A percentile compares a stretch with the other conserved stretches of the same genome.
Conservation (phyloP, 2,329 filamentous ascomycete species). For the Ceratocystis alfenasii region DNA sequence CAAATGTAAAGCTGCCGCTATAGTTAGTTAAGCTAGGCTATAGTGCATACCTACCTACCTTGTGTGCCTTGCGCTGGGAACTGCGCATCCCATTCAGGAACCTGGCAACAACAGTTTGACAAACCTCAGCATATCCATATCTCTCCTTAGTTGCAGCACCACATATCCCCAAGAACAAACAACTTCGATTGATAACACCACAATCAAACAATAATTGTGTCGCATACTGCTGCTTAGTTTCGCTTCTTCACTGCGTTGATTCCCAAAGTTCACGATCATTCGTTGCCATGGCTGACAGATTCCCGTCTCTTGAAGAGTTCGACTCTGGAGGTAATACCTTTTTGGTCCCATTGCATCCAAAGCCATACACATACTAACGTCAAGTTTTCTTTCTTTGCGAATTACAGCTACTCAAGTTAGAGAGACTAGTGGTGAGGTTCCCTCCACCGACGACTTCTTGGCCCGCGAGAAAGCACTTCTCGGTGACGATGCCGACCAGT, state of each 20-base stretch:
- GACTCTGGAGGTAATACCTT: slow-evolving; percentile 45
- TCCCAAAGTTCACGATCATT: background rate
- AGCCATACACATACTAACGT: background rate
- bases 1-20: background rate
- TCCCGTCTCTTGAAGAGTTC: slow-evolving; percentile 69
- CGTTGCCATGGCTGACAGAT: slow-evolving; percentile 57
- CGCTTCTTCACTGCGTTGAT: background rate
- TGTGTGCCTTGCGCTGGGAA: slow-evolving; percentile 1
- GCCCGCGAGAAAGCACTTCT: slow-evolving; percentile 80
- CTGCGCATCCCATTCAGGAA: slow-evolving; percentile 15
- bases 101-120: slow-evolving; percentile 10
- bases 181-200: background rate
- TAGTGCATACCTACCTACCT: background rate
- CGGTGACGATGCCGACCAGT: slow-evolving; percentile 87
- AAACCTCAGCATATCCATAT: background rate
- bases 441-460: slow-evolving; percentile 71
- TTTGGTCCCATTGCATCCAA: background rate
- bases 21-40: background rate
- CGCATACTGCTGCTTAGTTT: background rate
- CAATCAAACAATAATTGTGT: background rate
- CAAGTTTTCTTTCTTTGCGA: background rate
- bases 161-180: background rate
- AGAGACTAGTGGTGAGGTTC: slow-evolving; percentile 41
- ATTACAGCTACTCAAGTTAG: slow-evolving; percentile 51
- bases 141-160: background rate